Evolutionary conservation across 2,329 filamentous ascomycete genomes (phyloP).

Genomic region (Fusarium sp.): DNA sequence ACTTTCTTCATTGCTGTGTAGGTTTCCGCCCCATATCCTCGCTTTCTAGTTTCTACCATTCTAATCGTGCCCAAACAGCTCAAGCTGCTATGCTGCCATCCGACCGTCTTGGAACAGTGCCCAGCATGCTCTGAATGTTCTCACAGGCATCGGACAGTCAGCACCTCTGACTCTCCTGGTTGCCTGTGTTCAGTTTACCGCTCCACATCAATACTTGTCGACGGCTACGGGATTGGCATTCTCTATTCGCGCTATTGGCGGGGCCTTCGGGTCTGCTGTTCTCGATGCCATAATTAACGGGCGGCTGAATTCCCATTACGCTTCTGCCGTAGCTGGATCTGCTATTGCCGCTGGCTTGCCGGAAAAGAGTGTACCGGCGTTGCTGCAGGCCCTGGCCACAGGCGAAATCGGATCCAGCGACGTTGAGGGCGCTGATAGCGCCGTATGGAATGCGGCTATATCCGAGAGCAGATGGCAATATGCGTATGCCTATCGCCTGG

Average conservation of each 20-base stretch:
- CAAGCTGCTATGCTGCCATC: constrained; percentile 18
- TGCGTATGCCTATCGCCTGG: constrained; percentile 16
- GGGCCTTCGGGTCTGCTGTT: constrained; percentile 17
- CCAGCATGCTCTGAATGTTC: constrained; percentile 15
- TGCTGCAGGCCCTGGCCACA: constrained; percentile 13
- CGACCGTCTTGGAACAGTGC: constrained; percentile 15
- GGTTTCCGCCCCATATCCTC: background rate
- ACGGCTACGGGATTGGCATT: constrained; percentile 15
- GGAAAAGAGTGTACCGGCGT: constrained; percentile 18
- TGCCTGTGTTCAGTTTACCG: constrained; percentile 18
- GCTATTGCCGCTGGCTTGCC: constrained; percentile 10
- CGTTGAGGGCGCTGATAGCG: constrained; percentile 6
- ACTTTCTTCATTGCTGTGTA: constrained; percentile 14
- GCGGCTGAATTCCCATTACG: constrained; percentile 10
- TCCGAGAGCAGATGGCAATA: constrained; percentile 20
- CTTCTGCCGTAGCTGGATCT: constrained; percentile 9
- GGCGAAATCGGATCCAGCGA: constrained; percentile 13
- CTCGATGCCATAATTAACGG: constrained; percentile 20
- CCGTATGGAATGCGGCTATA: constrained; percentile 13
- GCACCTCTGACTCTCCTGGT: constrained; percentile 14
- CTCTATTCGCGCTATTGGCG: constrained; percentile 15
- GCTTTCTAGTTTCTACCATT: background rate
- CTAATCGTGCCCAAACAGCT: constrained; percentile 2
- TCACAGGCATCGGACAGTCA: constrained; percentile 16
- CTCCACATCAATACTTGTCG: constrained; percentile 10